These are phyloP conservation scores for Infundibulicybe gibba DNA, from an alignment of 768 basidiomycete species.

Conservation along the genomic window DNA sequence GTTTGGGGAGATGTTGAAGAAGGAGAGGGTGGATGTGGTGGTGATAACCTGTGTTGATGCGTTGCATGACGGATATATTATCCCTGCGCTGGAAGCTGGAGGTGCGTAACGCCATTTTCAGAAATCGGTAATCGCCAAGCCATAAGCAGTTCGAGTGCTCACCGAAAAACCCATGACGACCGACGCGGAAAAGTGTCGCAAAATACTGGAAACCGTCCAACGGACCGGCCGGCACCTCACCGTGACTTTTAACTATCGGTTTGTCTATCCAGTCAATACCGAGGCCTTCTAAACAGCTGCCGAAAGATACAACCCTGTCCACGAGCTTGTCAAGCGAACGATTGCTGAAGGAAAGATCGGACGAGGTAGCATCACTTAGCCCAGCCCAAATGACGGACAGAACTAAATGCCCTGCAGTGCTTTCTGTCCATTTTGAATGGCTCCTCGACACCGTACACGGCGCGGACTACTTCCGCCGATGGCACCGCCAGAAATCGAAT, in stretches of 20 bases:
- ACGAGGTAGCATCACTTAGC: constrained; percentile 12
- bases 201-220: constrained; percentile 40
- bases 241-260: constrained; percentile 42
- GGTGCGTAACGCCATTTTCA: constrained; percentile 18
- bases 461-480: constrained; percentile 49
- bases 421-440: constrained; percentile 53
- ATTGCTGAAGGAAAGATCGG: constrained; percentile 45
- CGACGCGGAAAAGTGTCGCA: constrained; percentile 40
- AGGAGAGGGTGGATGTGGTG: constrained; percentile 40
- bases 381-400: background rate
- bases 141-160: constrained; percentile 35
- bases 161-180: constrained; percentile 58
- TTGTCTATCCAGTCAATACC: too few species aligned
- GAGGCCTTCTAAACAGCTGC: too few species aligned
- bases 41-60: constrained; percentile 49
- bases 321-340: constrained; percentile 42
- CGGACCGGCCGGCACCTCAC: constrained; percentile 36
- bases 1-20: constrained; percentile 41
- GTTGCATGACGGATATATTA: constrained; percentile 43
- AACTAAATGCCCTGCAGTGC: constrained; percentile 19
- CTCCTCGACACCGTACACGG: constrained; percentile 52
- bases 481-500: constrained; percentile 39
- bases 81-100: constrained; percentile 36
- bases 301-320: too few species aligned
- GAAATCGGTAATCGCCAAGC: background rate